Base-by-base conservation (phyloP, 2,329 filamentous ascomycete genomes). In the Fusarium virguliforme region DNA sequence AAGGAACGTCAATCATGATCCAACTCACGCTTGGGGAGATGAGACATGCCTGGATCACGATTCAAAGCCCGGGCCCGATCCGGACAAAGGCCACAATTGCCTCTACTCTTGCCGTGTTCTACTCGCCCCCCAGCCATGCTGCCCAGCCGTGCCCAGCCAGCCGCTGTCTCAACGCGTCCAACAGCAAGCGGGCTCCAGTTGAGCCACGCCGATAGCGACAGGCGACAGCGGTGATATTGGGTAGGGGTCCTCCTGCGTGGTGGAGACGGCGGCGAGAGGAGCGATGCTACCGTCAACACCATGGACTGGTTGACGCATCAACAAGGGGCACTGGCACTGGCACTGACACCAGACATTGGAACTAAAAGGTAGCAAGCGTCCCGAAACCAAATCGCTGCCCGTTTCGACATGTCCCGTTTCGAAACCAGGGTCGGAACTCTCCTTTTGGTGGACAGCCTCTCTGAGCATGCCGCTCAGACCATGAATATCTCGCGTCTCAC, bases 391-490 rank as follows among this genome's bases (percentile, higher is more conserved):
- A 62, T 63, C 56, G 59, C 57, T 58, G 50, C 55, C 60, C 61
- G 63, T 68, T 71, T 73, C 58, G 60, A 72, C 38, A 46, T 53
- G 60, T 40, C 46, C 61, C 58, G 73, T 74, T 75, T 76, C 62
- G 65, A 61, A 64, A 59, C 66, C 57, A 62, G 73, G 73, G 41
- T 71, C 40, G 62, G 56, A 50, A 46, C 56, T 74, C 63, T 65
- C 55, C 57, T 71, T 62, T 56, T 70, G 72, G 67, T 61, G 63
- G 65, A 71, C 50, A 60, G 54, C 55, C 57, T 61, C 53, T 59
- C 58, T 50, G 41, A 72, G 62, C 37, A 55, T 72, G 37, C 62
- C 65, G 69, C 66, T 58, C 57, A 63, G 59, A 57, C 69, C 60
- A 64, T n/a, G 38, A 54, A 62, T 53, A 50, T 46, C 35, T 12